Evolutionary conservation across 2,329 filamentous ascomycete genomes (phyloP).

Genomic region (Fusarium drepaniforme): DNA sequence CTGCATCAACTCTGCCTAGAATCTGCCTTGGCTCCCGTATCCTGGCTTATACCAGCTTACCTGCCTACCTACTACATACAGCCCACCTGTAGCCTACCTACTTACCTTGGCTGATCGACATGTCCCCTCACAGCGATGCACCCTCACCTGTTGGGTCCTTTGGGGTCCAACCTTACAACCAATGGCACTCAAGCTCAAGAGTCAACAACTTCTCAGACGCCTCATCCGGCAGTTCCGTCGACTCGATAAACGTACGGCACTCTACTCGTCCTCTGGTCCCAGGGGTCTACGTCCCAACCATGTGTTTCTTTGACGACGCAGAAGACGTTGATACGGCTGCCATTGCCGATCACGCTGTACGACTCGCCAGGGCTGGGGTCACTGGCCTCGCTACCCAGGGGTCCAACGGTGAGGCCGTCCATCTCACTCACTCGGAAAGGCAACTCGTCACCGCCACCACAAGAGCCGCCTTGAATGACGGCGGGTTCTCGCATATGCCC

Average conservation of each 20-base stretch:
- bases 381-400: conserved; percentile 82
- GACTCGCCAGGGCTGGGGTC: conserved; percentile 80
- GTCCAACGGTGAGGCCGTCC: conserved; percentile 86
- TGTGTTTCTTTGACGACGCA: conserved; percentile 77
- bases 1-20: not conserved
- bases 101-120: conserved; percentile 7
- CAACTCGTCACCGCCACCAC: conserved; percentile 76
- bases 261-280: conserved; percentile 55
- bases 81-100: not conserved
- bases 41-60: not conserved
- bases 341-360: conserved; percentile 71
- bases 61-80: not conserved
- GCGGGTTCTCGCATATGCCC: conserved; percentile 74
- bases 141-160: conserved; percentile 38
- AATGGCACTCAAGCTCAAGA: conserved; percentile 42
- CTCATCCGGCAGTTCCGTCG: conserved; percentile 55
- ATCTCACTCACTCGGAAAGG: conserved; percentile 79
- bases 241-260: conserved; percentile 50
- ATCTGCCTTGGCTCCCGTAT: not conserved
- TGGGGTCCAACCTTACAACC: conserved; percentile 39
- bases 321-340: conserved; percentile 76
- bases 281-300: conserved; percentile 79
- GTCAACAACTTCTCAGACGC: conserved; percentile 46
- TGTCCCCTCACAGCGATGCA: conserved; percentile 41
- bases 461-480: conserved; percentile 73